Evolutionary conservation across 208 protist species (phyloP).

Genomic region (Trypanosomatidae sp.): DNA sequence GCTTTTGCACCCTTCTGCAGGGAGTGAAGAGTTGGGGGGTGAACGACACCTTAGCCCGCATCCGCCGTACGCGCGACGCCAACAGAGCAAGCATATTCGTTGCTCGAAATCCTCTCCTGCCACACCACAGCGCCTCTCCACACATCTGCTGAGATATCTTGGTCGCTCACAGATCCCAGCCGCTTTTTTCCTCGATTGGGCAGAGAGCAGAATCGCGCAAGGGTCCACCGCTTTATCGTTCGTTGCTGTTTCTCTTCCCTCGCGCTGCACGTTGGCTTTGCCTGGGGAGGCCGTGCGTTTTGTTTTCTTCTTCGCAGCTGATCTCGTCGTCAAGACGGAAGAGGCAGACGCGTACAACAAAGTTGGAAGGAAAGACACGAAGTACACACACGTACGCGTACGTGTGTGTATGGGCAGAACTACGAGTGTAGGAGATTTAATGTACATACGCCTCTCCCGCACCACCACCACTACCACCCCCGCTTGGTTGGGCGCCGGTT

Average conservation of each 20-base stretch:
- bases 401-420: neutral
- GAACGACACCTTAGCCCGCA: neutral
- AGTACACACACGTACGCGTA: neutral
- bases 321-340: neutral
- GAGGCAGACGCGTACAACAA: neutral
- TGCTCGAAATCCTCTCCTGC: neutral
- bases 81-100: neutral
- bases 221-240: neutral
- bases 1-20: neutral
- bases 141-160: neutral
- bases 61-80: neutral
- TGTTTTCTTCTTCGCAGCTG: neutral
- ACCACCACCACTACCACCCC: neutral
- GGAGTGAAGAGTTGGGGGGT: neutral
- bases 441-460: neutral
- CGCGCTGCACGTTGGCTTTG: neutral
- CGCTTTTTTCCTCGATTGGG: neutral
- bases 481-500: neutral
- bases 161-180: neutral
- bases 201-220: neutral
- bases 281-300: neutral
- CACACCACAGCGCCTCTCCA: neutral
- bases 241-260: neutral
- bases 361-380: neutral
- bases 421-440: neutral